phyloP scores from a whole-genome alignment of 2,329 filamentous ascomycete genomes.

The Colletotrichum simmondsii region DNA sequence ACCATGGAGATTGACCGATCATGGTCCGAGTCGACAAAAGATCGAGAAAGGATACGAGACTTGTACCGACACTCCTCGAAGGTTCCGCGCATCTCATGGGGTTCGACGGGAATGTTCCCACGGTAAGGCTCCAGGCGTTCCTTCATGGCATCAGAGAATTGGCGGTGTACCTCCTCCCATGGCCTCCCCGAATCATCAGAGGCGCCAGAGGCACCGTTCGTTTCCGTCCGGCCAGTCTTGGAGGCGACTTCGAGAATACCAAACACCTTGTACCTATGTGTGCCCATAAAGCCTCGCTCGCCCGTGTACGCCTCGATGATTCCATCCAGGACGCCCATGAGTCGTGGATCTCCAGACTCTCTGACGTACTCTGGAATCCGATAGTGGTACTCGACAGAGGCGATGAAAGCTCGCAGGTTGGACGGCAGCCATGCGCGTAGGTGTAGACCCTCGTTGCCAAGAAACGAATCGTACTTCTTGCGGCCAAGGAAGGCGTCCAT shows the following conservation, averaged over 20 bases:
- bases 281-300: slow-evolving; percentile 66
- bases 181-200: slow-evolving; percentile 52
- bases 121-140: slow-evolving; percentile 62
- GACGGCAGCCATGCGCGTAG: slow-evolving; percentile 64
- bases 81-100: slow-evolving; percentile 64
- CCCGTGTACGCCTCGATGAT: slow-evolving; percentile 67
- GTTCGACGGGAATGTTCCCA: slow-evolving; percentile 57
- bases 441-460: slow-evolving; percentile 63
- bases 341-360: slow-evolving; percentile 58
- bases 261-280: slow-evolving; percentile 67
- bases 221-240: slow-evolving; percentile 63
- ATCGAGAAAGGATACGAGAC: slow-evolving; percentile 55
- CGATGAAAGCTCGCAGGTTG: slow-evolving; percentile 65
- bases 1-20: slow-evolving; percentile 59
- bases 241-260: slow-evolving; percentile 64
- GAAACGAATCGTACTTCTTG: slow-evolving; percentile 61
- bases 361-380: slow-evolving; percentile 63
- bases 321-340: slow-evolving; percentile 64
- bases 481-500: slow-evolving; percentile 67
- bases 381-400: slow-evolving; percentile 65
- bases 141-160: slow-evolving; percentile 65
- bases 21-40: slow-evolving; percentile 57
- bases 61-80: slow-evolving; percentile 66
- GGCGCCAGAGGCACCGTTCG: slow-evolving; percentile 61
- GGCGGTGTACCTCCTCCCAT: slow-evolving; percentile 62